Percentiles rank a stretch among this genome's conserved stretches.
Evolutionary conservation across 2,329 filamentous ascomycete species (phyloP).

Genomic region (Thielaviopsis musarum): DNA sequence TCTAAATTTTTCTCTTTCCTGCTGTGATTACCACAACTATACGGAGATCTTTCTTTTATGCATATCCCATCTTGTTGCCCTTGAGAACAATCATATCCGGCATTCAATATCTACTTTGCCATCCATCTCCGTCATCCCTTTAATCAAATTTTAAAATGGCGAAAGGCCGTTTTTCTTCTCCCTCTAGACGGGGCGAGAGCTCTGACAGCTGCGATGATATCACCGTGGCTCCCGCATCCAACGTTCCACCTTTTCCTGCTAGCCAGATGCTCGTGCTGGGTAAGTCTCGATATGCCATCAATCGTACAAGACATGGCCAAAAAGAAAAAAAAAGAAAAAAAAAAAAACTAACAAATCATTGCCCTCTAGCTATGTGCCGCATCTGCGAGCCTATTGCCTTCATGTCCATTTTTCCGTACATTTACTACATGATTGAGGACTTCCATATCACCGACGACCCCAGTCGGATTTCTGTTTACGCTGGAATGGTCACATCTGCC

Average conservation of each 20-base stretch:
- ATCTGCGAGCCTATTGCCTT: conserved; percentile 98
- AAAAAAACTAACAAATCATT: conserved; percentile 7
- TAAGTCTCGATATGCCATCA: conserved; percentile 17
- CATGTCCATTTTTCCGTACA: conserved; percentile 98
- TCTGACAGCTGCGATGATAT: not conserved
- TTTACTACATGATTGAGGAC: conserved; percentile 92
- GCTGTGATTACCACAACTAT: not conserved
- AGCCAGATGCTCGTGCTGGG: conserved; percentile 27
- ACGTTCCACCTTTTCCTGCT: conserved; percentile 21
- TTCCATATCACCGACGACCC: conserved; percentile 71
- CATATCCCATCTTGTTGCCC: not conserved
- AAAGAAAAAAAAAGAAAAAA: no score
- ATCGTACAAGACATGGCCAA: not conserved
- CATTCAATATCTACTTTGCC: not conserved
- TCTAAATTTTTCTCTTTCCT: not conserved
- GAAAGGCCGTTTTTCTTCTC: not conserved
- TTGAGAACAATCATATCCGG: not conserved
- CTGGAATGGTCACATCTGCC: conserved; percentile 87
- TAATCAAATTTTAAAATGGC: not conserved
- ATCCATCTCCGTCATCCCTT: not conserved
- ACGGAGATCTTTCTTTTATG: not conserved
- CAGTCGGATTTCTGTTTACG: conserved; percentile 74
- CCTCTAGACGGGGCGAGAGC: not conserved
- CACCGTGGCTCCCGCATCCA: no score
- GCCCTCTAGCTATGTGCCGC: conserved; percentile 57